phyloP scores from a whole-genome alignment of 2,329 filamentous ascomycete genomes.

The Alternaria sp. region DNA sequence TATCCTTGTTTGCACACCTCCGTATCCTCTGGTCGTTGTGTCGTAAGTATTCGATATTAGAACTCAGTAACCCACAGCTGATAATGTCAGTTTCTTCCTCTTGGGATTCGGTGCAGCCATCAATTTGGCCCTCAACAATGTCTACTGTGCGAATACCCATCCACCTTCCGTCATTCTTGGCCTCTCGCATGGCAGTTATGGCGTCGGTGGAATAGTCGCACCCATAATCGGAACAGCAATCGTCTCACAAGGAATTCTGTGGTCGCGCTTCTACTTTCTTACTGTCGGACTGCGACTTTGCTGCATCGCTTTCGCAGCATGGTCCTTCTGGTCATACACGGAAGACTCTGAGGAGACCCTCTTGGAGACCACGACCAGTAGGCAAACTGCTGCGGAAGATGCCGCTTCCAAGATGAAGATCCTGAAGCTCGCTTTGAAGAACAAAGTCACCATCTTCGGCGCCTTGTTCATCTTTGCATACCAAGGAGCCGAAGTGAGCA shows the following conservation, averaged over 20 bases:
- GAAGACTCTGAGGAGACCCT: constrained; percentile 60
- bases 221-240: constrained; percentile 78
- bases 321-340: constrained; percentile 75
- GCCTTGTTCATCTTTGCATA: constrained; percentile 86
- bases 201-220: constrained; percentile 60
- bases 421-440: constrained; percentile 58
- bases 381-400: constrained; percentile 41
- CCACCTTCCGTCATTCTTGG: constrained; percentile 63
- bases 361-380: constrained; percentile 53
- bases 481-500: constrained; percentile 82
- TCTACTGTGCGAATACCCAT: constrained; percentile 61
- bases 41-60: constrained; percentile 37
- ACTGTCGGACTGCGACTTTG: constrained; percentile 64
- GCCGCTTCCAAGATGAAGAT: constrained; percentile 56
- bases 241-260: constrained; percentile 65
- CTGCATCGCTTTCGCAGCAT: constrained; percentile 66
- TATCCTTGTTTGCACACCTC: constrained; percentile 70
- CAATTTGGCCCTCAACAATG: constrained; percentile 62
- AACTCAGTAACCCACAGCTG: constrained; percentile 1
- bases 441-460: constrained; percentile 71
- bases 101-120: constrained; percentile 62
- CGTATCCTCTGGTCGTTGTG: constrained; percentile 70
- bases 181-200: constrained; percentile 68
- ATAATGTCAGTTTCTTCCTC: constrained; percentile 65
- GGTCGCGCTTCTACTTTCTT: constrained; percentile 77